A percentile compares a stretch with the other conserved stretches of the same genome.
These are phyloP conservation scores for Chlamydomonas incerta DNA, from an alignment of 139 green algal genomes.

Conservation along the genomic window DNA sequence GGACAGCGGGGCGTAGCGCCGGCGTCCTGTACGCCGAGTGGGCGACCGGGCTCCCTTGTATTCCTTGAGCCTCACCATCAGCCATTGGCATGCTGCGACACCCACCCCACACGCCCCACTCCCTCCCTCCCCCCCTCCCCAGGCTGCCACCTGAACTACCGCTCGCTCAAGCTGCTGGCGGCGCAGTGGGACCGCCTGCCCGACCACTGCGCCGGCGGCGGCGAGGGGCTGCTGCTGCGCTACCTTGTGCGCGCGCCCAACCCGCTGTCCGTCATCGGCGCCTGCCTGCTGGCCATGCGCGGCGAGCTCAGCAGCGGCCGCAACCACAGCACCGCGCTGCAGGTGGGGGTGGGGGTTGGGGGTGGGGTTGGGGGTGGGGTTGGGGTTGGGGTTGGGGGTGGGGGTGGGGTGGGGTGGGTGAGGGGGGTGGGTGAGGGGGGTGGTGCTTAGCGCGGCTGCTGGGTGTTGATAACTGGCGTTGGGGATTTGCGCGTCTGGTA, in stretches of 20 bases:
- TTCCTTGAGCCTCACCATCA: too few relatives aligned
- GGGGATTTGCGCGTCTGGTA: too few relatives aligned
- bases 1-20: too few relatives aligned
- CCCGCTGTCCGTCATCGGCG: constrained; percentile 29
- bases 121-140: not conserved
- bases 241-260: constrained; percentile 35
- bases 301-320: constrained; percentile 5
- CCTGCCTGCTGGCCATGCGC: constrained; percentile 41
- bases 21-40: too few relatives aligned
- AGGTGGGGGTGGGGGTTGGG: not conserved
- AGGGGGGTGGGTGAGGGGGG: too few relatives aligned
- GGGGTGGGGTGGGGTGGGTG: too few relatives aligned
- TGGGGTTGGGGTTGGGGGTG: not conserved
- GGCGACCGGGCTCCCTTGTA: too few relatives aligned
- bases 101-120: too few relatives aligned
- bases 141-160: constrained; percentile 36
- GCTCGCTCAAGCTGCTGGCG: constrained; percentile 29
- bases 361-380: not conserved
- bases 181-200: constrained; percentile 35
- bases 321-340: constrained; percentile 10
- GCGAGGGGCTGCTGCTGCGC: constrained; percentile 33
- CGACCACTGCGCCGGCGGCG: not conserved
- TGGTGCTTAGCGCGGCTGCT: too few relatives aligned
- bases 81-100: too few relatives aligned
- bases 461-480: too few relatives aligned